Conservation (phyloP, 495 filamentous ascomycete genomes). For the Clohesyomyces aquaticus region DNA sequence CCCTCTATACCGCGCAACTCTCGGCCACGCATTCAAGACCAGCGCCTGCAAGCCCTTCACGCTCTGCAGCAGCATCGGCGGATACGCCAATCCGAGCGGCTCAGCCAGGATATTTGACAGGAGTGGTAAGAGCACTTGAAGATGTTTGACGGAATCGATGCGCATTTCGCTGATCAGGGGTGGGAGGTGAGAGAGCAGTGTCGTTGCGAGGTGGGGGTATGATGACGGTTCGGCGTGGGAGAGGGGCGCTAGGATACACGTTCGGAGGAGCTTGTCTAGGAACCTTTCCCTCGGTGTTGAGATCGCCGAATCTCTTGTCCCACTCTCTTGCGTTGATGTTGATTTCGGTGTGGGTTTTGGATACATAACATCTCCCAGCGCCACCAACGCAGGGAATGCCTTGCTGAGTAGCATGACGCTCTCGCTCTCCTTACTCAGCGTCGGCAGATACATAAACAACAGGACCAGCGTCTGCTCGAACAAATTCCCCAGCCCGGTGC, state of each 20-base stretch:
- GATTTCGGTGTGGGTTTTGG: conserved; percentile 2
- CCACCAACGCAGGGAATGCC: conserved; percentile 69
- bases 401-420: conserved; percentile 66
- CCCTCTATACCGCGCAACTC: conserved; percentile 65
- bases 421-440: conserved; percentile 73
- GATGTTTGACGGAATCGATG: conserved; percentile 72
- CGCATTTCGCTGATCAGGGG: conserved; percentile 63
- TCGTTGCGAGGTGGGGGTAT: conserved; percentile 52
- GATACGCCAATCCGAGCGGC: conserved; percentile 67
- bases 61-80: conserved; percentile 59
- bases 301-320: no score
- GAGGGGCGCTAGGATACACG: conserved; percentile 54
- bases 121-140: conserved; percentile 72
- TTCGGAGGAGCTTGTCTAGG: conserved; percentile 35
- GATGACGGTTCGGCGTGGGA: conserved; percentile 31
- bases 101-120: conserved; percentile 66
- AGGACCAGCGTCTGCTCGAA: conserved; percentile 80
- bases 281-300: conserved; percentile 36
- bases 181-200: conserved; percentile 60
- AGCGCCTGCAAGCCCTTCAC: conserved; percentile 59
- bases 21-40: conserved; percentile 73
- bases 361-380: conserved; percentile 57
- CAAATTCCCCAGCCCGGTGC: conserved; percentile 76
- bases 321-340: neutral
- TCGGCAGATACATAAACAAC: conserved; percentile 72